Evolutionary conservation across 2,329 filamentous ascomycete genomes (phyloP), one percentile per base, ranked within the genome.

Genomic region (Ceratocystis albifundus): DNA sequence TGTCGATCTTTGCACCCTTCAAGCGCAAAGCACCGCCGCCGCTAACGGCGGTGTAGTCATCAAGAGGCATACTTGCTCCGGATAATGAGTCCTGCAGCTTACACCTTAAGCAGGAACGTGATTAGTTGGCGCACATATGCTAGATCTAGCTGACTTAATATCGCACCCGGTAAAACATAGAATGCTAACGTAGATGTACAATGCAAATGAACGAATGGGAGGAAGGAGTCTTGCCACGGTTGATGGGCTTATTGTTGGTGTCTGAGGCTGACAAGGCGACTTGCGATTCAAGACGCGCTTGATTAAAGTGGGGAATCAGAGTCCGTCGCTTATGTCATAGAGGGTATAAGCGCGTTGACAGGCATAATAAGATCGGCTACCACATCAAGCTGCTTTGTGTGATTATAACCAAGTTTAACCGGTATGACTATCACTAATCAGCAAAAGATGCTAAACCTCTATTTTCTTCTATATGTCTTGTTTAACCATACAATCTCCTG

Each of bases 11-110:
- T 69, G 79, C 82, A 72, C 91, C 90, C 78, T 96, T 96, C 68
- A 96, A 82, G 74, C 90, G 93, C 44, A 96, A 83, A 69, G 87
- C 88, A 71, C 90, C 90, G 72, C 87, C 84, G 67, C 84, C 81
- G 68, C 82, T 81, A 66, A 80, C 76, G 69, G 84, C 78, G 61
- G 81, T 76, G 78, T 95, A 95, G 71, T 95, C 89, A 74, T 89
- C 87, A 66, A 84, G 81, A 28, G 86, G 83, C 88, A 91, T 91
- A 59, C 55, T 69, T 3, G 17, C 5, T 32, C 44, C 4, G 8
- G 10, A 10, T 59, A 17, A 30, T 6, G 53, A 30, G 28, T 30
- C 17, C 12, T 22, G 25, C 17, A 30, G 28, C 53, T 25, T 17
- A 10, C 15, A 30, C 53, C 48, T 25, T 20, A 22, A 12, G n/a